Evolutionary conservation across 2,329 filamentous ascomycete genomes (phyloP).

Genomic region (Fusarium agapanthi): DNA sequence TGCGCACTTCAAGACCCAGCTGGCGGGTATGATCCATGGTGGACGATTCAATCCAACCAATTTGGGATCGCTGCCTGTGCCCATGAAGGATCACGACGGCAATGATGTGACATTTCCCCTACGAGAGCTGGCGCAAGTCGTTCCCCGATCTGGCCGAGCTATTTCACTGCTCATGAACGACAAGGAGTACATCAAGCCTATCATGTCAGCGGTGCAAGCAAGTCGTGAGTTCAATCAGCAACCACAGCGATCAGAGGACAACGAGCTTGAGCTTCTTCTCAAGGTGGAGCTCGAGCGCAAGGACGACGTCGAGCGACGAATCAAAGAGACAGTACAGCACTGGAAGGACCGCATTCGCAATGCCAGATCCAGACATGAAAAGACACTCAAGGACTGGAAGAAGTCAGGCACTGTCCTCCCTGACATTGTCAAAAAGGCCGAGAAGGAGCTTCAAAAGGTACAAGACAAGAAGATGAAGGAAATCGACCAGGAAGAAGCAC

Average conservation of each 20-base stretch:
- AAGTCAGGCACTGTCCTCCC: constrained; percentile 54
- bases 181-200: constrained; percentile 58
- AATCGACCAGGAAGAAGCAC: constrained; percentile 60
- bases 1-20: constrained; percentile 54
- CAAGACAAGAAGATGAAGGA: constrained; percentile 63
- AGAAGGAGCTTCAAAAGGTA: constrained; percentile 57
- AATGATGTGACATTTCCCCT: constrained; percentile 55
- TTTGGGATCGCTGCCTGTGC: constrained; percentile 57
- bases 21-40: constrained; percentile 53
- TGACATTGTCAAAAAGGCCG: constrained; percentile 60
- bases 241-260: constrained; percentile 65
- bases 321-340: constrained; percentile 57
- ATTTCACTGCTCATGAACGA: constrained; percentile 55
- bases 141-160: constrained; percentile 55
- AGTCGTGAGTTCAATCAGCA: constrained; percentile 67
- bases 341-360: constrained; percentile 62
- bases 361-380: constrained; percentile 58
- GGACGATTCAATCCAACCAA: constrained; percentile 62
- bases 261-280: constrained; percentile 66
- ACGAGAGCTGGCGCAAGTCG: constrained; percentile 64
- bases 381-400: constrained; percentile 59
- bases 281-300: constrained; percentile 61
- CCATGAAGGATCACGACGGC: constrained; percentile 44
- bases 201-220: constrained; percentile 64
- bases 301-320: constrained; percentile 56